Evolutionary conservation across 192 early-diverging fungal genomes (phyloP).

Genomic region (Kappamyces sp.): DNA sequence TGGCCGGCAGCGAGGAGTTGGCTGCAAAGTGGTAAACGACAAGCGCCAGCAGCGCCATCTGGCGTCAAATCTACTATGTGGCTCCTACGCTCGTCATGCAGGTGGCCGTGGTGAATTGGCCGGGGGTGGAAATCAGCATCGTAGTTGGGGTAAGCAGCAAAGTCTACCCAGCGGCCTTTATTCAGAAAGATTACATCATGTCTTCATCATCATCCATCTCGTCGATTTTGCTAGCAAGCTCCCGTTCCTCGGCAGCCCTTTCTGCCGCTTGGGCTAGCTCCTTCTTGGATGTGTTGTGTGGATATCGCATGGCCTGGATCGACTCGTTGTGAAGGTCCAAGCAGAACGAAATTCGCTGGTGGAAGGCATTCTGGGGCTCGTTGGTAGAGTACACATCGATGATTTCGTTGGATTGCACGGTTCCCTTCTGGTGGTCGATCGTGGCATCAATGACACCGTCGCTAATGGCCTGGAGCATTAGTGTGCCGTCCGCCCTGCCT

Average conservation of each 20-base stretch:
- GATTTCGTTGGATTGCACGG: constrained; percentile 88
- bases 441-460: constrained; percentile 99
- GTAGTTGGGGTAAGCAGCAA: too few relatives aligned
- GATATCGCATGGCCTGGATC: constrained; percentile 94
- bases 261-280: constrained; percentile 76
- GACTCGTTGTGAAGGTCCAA: constrained; percentile 95
- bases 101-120: too few relatives aligned
- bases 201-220: constrained; percentile 84
- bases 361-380: constrained; percentile 93
- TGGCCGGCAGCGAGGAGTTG: too few relatives aligned
- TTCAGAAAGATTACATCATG: constrained; percentile 6
- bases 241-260: constrained; percentile 77
- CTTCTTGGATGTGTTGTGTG: constrained; percentile 77
- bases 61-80: too few relatives aligned
- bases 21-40: too few relatives aligned
- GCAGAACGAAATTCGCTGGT: constrained; percentile 91
- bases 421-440: constrained; percentile 89
- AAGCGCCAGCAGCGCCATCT: too few relatives aligned
- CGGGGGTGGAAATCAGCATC: too few relatives aligned
- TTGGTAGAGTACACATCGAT: constrained; percentile 94
- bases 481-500: constrained; percentile 33
- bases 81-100: too few relatives aligned
- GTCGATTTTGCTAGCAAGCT: constrained; percentile 87
- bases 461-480: constrained; percentile 66
- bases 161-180: too few relatives aligned